phyloP scores from a whole-genome alignment of 148 eudicot species.

The Chenopodium quinoa region DNA sequence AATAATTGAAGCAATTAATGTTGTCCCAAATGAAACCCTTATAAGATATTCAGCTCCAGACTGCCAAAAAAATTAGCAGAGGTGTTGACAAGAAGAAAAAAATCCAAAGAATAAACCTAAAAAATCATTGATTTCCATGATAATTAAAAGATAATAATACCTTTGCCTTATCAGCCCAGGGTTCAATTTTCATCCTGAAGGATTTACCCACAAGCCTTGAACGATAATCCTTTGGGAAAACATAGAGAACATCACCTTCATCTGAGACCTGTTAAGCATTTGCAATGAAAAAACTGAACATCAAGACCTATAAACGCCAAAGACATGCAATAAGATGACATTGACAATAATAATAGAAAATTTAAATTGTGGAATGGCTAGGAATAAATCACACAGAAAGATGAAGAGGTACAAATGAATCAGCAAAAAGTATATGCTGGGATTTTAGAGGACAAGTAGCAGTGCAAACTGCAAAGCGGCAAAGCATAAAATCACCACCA shows the following conservation, averaged over 20 bases:
- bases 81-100: slow-evolving; percentile 10
- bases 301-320: slow-evolving; percentile 12
- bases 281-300: slow-evolving; percentile 27
- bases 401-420: not conserved
- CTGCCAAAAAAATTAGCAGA: slow-evolving; percentile 43
- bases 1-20: slow-evolving; percentile 88
- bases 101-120: not conserved
- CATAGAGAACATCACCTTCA: slow-evolving; percentile 91
- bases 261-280: slow-evolving; percentile 70
- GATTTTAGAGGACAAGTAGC: not conserved
- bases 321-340: slow-evolving; percentile 6
- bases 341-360: not conserved
- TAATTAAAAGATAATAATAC: slow-evolving; percentile 31
- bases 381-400: not conserved
- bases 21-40: slow-evolving; percentile 93
- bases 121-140: not conserved
- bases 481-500: no score
- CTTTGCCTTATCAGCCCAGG: slow-evolving; percentile 78
- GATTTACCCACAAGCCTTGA: slow-evolving; percentile 85
- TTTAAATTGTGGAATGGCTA: not conserved
- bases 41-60: slow-evolving; percentile 76
- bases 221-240: slow-evolving; percentile 81
- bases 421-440: not conserved
- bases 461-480: no score
- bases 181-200: slow-evolving; percentile 82